Evolutionary conservation across 1,284 basidiomycete genomes (phyloP), one percentile per base, ranked within the genome.

Genomic region (Pseudozyma thailandica): DNA sequence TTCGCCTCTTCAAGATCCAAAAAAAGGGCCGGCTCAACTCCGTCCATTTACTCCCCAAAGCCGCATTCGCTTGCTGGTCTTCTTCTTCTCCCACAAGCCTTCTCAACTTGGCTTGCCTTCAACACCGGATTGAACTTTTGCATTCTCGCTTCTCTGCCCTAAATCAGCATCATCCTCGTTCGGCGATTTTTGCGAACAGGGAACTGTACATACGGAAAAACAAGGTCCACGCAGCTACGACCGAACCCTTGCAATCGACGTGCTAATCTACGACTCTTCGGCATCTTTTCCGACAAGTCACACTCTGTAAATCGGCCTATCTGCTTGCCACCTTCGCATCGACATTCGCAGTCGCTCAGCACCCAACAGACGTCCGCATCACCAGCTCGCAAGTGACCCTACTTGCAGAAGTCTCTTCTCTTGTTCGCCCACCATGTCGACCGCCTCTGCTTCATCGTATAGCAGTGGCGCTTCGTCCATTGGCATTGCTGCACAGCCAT

Each of bases 401-500:
- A 27, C 33, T 56, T 44, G 37, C 23, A 26, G n/a, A n/a, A n/a
- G n/a, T n/a, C n/a, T n/a, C n/a, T n/a, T n/a, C 3, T 1, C 15
- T 28, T 26, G 39, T n/a, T n/a, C n/a, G n/a, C n/a, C 45, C 50
- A 52, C 28, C 48, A 72, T 72, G 69, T 66, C 69, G 48, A 49
- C 58, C 20, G 46, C 55, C 10, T 72, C 69, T 7, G 46, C 69
- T 4, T 66, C 69, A 4, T 68, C 69, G 20, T 54, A 51, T 16
- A 61, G 56, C 57, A 72, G 69, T 44, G 63, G 52, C 55, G 50
- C 58, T 21, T 58, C 69, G 16, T 72, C 69, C 41, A 53, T 72
- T 39, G 55, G 59, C 49, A 47, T 65, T 39, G 45, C 71, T 2
- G 54, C 60, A 0, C 71, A 64, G 47, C 57, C 58, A 1, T 64